Evolutionary conservation across 371 early-diverging fungal genomes (phyloP), one percentile per base, ranked within the genome.

Genomic region (Zychaea mexicana): DNA sequence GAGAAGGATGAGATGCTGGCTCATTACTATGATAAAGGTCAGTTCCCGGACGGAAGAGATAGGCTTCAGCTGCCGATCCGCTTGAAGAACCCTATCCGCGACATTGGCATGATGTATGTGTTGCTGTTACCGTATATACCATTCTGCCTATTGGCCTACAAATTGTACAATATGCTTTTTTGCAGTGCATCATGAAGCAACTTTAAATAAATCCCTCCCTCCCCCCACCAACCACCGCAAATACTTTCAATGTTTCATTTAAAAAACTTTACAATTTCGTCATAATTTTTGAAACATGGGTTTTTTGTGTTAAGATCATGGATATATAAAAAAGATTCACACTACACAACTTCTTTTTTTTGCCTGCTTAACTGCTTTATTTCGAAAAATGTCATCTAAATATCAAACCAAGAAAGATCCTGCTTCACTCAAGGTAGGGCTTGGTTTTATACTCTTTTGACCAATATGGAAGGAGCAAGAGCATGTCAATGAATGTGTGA

Each of bases 1-100:
- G 93, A 94, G 68, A 97, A 97, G 81, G 96, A 97, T 64, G 70
- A 77, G n/a, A 62, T 93, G 62, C 81, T 97, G 91, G 85, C 79
- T 2, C 76, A 84, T 53, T 97, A 93, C 78, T 94, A 94, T 63
- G 72, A 81, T 54, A 76, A 77, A 3, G 93, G 94, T 15, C 60
- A 66, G 27, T 92, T 95, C 65, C 86, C 89, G 24, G 59, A 22
- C 2, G 68, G 52, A 46, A 27, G 58, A 42, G 64, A 67, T 12
- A 28, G 12, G 19, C 26, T 66, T 17, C 55, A 66, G 19, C 53
- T 71, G 3, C 75, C 79, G 26, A 60, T 78, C 38, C 38, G 62
- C 27, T 54, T 73, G 24, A 65, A 69, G 33, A 66, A 65, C 31
- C 69, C 70, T 13, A 13, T 73, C 13, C 22, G 70, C 19, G 70